phyloP scores from a whole-genome alignment of 2,329 filamentous ascomycete species.

The Alternaria ethzedia region DNA sequence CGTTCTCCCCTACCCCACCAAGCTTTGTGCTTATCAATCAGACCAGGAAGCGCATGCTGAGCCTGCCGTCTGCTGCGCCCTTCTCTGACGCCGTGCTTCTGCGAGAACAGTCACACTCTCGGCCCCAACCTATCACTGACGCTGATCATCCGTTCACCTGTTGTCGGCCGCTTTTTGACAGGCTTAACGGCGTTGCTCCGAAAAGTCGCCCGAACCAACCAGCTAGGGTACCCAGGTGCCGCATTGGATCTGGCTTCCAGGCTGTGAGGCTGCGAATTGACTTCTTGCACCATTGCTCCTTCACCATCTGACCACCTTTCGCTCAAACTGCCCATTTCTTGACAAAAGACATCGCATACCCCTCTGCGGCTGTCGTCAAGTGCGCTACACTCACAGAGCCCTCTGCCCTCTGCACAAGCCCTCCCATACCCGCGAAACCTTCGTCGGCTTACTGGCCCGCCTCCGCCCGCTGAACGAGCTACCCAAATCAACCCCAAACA shows the following conservation, averaged over 20 bases:
- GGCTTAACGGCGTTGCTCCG: slow-evolving; percentile 20
- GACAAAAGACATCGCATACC: not conserved
- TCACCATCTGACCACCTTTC: slow-evolving; percentile 18
- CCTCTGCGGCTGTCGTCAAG: slow-evolving; percentile 7
- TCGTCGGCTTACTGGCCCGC: slow-evolving; percentile 11
- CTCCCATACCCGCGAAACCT: not conserved
- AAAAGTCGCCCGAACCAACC: slow-evolving; percentile 24
- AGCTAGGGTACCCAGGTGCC: slow-evolving; percentile 14
- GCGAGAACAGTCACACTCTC: slow-evolving; percentile 12
- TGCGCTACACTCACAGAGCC: slow-evolving; percentile 13
- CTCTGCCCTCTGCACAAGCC: slow-evolving; percentile 6
- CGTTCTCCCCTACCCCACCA: slow-evolving; percentile 31
- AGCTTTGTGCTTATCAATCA: slow-evolving; percentile 28
- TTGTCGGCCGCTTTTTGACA: slow-evolving; percentile 20
- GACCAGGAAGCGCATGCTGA: slow-evolving; percentile 7
- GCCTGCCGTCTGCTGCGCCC: slow-evolving; percentile 21
- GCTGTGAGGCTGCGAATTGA: slow-evolving; percentile 14
- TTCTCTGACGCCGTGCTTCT: slow-evolving; percentile 9
- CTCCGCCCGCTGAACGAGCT: slow-evolving; percentile 14
- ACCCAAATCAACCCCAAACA: slow-evolving; percentile 1
- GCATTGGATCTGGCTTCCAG: slow-evolving; percentile 11
- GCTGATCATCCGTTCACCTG: slow-evolving; percentile 8
- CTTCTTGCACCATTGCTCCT: slow-evolving; percentile 12
- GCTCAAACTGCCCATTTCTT: not conserved
- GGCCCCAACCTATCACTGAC: slow-evolving; percentile 18